Percentiles rank a stretch among this genome's conserved stretches.
Evolutionary conservation across 2,329 filamentous ascomycete genomes (phyloP).

Genomic region (Aspergillus neoniger): DNA sequence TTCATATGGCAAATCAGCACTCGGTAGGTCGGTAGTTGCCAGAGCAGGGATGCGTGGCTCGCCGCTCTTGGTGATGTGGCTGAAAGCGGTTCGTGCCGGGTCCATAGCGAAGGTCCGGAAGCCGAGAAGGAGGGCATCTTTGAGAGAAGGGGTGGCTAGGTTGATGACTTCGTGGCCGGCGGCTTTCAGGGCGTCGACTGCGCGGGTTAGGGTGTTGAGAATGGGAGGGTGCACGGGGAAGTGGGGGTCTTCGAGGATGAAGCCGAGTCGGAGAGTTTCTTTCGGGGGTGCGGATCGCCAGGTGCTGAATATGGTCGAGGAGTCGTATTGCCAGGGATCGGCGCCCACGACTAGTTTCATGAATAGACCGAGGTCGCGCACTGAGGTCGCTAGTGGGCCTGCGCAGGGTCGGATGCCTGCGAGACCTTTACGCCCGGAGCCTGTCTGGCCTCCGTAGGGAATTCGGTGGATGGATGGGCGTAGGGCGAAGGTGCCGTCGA

Average conservation of each 20-base stretch:
- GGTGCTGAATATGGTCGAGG: neutral
- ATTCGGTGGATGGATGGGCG: slow-evolving; percentile 50
- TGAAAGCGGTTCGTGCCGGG: neutral
- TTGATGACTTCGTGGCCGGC: neutral
- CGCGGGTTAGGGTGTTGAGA: neutral
- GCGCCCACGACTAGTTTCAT: slow-evolving; percentile 10
- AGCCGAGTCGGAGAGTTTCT: neutral
- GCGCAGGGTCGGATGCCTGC: slow-evolving; percentile 23
- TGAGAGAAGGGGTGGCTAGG: neutral
- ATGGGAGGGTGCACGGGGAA: slow-evolving; percentile 11
- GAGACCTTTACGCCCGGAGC: slow-evolving; percentile 15
- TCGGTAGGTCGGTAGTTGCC: neutral
- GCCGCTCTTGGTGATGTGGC: neutral
- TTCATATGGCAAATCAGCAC: neutral
- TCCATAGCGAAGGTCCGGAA: neutral
- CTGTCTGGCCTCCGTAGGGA: slow-evolving; percentile 48
- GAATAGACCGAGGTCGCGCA: slow-evolving; percentile 20
- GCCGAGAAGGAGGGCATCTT: neutral
- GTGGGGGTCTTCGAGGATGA: slow-evolving; percentile 4
- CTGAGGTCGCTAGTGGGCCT: slow-evolving; percentile 23
- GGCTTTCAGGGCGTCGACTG: neutral
- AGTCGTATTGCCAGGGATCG: slow-evolving; percentile 15
- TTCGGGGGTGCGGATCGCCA: slow-evolving; percentile 1
- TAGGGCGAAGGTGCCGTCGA: slow-evolving; percentile 51
- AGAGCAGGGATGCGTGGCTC: neutral